Evolutionary conservation across 345 rosid genomes (phyloP).

Genomic region (Aethionema arabicum): DNA sequence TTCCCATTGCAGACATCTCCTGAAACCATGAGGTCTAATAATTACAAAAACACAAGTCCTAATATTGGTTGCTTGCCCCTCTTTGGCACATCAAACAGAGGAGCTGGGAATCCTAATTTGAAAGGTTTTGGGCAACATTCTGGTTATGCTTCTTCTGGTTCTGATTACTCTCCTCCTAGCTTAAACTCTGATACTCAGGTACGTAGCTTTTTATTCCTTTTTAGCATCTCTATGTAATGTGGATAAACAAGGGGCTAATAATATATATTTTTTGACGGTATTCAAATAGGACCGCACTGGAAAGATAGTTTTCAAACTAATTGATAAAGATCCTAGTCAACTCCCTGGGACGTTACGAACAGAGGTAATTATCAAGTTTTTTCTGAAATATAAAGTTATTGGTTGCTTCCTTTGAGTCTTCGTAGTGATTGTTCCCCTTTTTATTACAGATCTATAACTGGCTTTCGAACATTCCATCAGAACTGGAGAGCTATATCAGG

Average conservation of each 20-base stretch:
- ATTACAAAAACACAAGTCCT: slow-evolving; percentile 45
- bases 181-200: slow-evolving; percentile 83
- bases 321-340: slow-evolving; percentile 85
- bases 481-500: slow-evolving; percentile 96
- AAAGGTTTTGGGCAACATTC: slow-evolving; percentile 58
- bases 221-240: not conserved
- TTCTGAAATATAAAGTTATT: slow-evolving; percentile 6
- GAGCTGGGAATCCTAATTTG: slow-evolving; percentile 42
- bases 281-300: slow-evolving; percentile 63
- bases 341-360: slow-evolving; percentile 63
- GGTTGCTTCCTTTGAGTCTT: slow-evolving; percentile 11
- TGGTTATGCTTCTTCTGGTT: slow-evolving; percentile 88
- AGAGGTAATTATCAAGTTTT: slow-evolving; percentile 44
- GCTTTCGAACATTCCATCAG: slow-evolving; percentile 88
- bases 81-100: slow-evolving; percentile 56
- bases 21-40: slow-evolving; percentile 53
- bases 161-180: slow-evolving; percentile 84
- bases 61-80: slow-evolving; percentile 52
- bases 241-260: slow-evolving; percentile 1
- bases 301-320: slow-evolving; percentile 64
- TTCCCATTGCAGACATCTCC: slow-evolving; percentile 71
- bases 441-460: slow-evolving; percentile 70
- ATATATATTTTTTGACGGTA: slow-evolving; percentile 11
- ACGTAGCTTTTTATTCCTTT: slow-evolving; percentile 12
- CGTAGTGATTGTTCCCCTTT: slow-evolving; percentile 18